Evolutionary conservation across 2,329 filamentous ascomycete genomes (phyloP).

Genomic region (Hawksworthiomyces lignivorus): DNA sequence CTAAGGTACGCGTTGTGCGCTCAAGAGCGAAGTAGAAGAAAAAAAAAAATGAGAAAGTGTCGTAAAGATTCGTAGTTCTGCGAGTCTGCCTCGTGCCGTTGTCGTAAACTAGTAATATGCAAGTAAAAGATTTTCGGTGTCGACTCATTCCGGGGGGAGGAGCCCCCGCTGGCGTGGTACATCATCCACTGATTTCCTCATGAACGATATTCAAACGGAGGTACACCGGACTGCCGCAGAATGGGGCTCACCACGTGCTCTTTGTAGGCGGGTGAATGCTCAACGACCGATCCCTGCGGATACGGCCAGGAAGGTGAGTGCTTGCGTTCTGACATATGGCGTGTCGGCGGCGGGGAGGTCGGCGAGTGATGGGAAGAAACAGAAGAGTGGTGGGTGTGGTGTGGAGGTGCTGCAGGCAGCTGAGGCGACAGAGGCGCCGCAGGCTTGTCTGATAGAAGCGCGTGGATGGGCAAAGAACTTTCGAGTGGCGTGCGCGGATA

Average conservation of each 20-base stretch:
- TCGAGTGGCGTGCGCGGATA: slow-evolving; percentile 41
- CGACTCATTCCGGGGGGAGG: too few relatives aligned
- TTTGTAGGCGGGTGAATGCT: slow-evolving; percentile 3
- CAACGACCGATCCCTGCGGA: neutral
- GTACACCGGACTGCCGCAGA: slow-evolving; percentile 7
- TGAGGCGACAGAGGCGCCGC: slow-evolving; percentile 3
- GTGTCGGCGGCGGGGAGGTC: neutral
- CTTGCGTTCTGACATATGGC: neutral
- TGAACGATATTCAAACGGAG: too few relatives aligned
- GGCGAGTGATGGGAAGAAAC: neutral
- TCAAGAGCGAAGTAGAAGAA: too few relatives aligned
- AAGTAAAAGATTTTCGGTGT: too few relatives aligned
- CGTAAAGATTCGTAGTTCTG: too few relatives aligned
- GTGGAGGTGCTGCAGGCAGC: neutral
- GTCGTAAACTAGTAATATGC: too few relatives aligned
- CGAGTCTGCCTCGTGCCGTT: too few relatives aligned
- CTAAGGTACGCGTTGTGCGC: too few relatives aligned
- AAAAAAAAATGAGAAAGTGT: too few relatives aligned
- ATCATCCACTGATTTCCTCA: too few relatives aligned
- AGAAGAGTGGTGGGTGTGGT: neutral
- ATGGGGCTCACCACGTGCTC: neutral
- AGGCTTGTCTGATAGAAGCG: slow-evolving; percentile 29
- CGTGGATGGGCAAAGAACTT: slow-evolving; percentile 46
- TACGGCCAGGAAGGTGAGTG: neutral
- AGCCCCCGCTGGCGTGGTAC: too few relatives aligned